Evolutionary conservation across 306 rosid species (phyloP), one percentile per base, ranked within the genome.

Genomic region (Lathyrus tuberosus): DNA sequence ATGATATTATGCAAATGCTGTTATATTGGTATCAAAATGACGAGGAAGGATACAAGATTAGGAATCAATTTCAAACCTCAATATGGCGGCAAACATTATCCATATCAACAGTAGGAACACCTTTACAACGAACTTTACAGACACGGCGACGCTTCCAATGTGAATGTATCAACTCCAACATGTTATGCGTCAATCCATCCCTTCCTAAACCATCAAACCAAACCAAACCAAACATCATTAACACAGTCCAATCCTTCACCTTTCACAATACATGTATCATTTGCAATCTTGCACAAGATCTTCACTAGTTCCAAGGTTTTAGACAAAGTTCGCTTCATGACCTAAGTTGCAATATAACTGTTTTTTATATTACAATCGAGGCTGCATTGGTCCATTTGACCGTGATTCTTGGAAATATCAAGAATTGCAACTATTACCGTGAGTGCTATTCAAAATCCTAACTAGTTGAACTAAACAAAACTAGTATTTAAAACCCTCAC

Each of bases 61-160:
- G 35, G 5, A 41, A 73, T 12, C n/a, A 16, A 40, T 18, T 38
- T 58, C 13, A 3, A 46, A 94, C 98, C 98, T 94, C 98, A 63
- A 90, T 74, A 74, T 84, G 95, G 35, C 20, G 85, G 80, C 97
- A 94, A 47, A 94, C 81, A 72, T 94, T 94, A 15, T 81, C 56
- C 98, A 94, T 94, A 79, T 94, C 97, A 12, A 94, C 92, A 12
- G 98, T 94, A 6, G 98, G 98, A 79, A 90, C 96, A 43, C 97
- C 98, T 86, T 87, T 88, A 76, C 98, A 94, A 24, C 89, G 91
- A 53, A 94, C 67, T 84, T 91, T 90, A 82, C 97, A 90, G 13
- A 94, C 90, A 4, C 83, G 85, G 28, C 69, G 61, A 13, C 96
- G 82, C 85, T 76, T 91, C 97, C 97, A 91, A 82, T 94, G 98